Conservation (phyloP, 208 protist genomes). For the Wallacemonas sp. region DNA sequence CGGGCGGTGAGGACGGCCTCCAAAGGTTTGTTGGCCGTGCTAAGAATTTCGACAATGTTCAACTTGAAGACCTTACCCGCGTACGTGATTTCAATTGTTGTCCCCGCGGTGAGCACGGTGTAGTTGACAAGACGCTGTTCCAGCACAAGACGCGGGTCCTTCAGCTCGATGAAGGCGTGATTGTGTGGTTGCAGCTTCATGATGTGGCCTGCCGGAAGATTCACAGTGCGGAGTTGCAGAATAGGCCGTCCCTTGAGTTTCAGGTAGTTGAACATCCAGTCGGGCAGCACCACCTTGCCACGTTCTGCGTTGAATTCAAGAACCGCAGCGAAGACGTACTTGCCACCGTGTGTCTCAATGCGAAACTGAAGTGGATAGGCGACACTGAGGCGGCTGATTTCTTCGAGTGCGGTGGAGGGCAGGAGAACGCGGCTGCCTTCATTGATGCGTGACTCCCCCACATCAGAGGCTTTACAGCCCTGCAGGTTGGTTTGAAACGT, state of each 20-base stretch:
- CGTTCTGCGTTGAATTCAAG: conserved; percentile 93
- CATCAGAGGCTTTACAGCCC: conserved; percentile 27
- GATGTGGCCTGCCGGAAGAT: conserved; percentile 80
- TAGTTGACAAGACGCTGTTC: conserved; percentile 91
- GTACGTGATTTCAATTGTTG: conserved; percentile 93
- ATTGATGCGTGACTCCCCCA: conserved; percentile 52
- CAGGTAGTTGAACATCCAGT: conserved; percentile 94
- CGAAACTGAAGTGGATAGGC: conserved; percentile 93
- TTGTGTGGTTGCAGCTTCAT: conserved; percentile 93
- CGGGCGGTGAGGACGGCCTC: conserved; percentile 92
- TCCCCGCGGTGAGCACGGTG: conserved; percentile 86
- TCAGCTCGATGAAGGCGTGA: conserved; percentile 91
- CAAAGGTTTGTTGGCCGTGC: conserved; percentile 41
- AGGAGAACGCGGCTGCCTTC: conserved; percentile 87
- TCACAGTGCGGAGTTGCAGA: conserved; percentile 73
- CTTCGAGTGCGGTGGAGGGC: conserved; percentile 70
- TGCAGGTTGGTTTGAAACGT: conserved; percentile 8
- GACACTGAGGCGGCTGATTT: conserved; percentile 77
- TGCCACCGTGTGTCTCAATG: conserved; percentile 45
- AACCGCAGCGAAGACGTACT: conserved; percentile 81
- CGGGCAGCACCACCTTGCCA: conserved; percentile 87
- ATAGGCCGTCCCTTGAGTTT: conserved; percentile 49
- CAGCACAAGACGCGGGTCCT: conserved; percentile 92
- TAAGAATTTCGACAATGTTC: conserved; percentile 82
- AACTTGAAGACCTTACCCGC: conserved; percentile 86